Evolutionary conservation across 495 filamentous ascomycete genomes (phyloP).

Genomic region (Penicillium maclennaniae): DNA sequence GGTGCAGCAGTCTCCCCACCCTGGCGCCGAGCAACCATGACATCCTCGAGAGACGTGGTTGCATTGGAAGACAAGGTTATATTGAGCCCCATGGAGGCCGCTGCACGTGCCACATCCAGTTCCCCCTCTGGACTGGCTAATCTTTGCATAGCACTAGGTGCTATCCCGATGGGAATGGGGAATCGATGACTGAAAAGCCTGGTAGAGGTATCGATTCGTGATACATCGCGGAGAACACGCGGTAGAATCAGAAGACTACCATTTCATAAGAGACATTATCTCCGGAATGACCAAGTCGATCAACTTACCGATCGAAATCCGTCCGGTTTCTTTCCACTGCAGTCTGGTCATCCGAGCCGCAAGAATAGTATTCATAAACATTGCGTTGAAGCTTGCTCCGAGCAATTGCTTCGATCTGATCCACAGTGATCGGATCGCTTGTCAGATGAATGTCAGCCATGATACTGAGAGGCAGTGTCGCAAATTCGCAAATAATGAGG

Average conservation of each 20-base stretch:
- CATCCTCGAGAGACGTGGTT: conserved; percentile 45
- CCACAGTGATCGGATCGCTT: conserved; percentile 3
- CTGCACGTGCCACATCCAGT: conserved; percentile 69
- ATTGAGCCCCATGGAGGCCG: conserved; percentile 61
- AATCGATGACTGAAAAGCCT: conserved; percentile 35
- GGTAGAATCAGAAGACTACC: conserved; percentile 21
- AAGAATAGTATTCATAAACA: conserved; percentile 6
- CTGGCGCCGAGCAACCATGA: conserved; percentile 14
- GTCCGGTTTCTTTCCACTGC: background rate
- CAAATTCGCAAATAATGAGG: background rate
- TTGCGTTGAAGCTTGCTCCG: conserved; percentile 1
- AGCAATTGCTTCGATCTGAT: conserved; percentile 4
- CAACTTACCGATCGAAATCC: conserved; percentile 3
- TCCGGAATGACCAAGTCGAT: background rate
- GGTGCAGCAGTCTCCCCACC: conserved; percentile 29
- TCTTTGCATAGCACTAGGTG: conserved; percentile 77
- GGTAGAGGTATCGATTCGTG: conserved; percentile 38
- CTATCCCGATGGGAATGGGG: conserved; percentile 79
- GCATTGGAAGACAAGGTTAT: conserved; percentile 52
- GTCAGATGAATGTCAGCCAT: background rate
- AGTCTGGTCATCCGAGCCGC: conserved; percentile 4
- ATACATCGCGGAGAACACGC: conserved; percentile 49
- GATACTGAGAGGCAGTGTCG: background rate
- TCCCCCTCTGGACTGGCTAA: conserved; percentile 79
- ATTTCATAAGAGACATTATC: background rate